Evolutionary conservation across 164 flowering plant species (phyloP), one percentile per base, ranked within the genome.

Genomic region (Vitis vinifera): DNA sequence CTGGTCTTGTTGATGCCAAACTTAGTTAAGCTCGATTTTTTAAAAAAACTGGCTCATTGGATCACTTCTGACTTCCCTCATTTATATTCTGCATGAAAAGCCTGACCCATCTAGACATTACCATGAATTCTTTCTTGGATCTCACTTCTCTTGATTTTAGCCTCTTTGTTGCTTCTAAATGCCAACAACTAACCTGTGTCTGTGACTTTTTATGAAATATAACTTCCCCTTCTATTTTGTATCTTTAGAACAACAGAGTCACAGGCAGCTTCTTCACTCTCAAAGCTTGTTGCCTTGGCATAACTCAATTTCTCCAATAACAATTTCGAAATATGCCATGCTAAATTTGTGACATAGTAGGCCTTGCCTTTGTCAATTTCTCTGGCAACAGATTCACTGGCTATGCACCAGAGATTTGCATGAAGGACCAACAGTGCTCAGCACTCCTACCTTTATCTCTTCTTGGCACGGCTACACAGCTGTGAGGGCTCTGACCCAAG

Each of bases 291-390:
- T 59, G 72, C 82, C 52, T 72, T 88, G 73, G 79, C 86, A n/a
- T 83, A 88, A 70, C 86, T 88, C 13, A 89, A 88, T 71, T 63
- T 88, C 37, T 88, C 92, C 10, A 58, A 59, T 15, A 88, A 88
- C 77, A 49, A 77, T 16, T 80, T 88, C 53, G 76, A 73, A 51
- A 72, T 31, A 68, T 87, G 19, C 88, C 89, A 10, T 80, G 86
- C 67, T 71, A 71, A 52, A 80, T 88, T 53, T 86, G 89, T 68
- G 67, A 68, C 69, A 85, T 83, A 53, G 68, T 62, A 52, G 87
- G 88, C 50, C 79, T 85, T 47, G 62, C 64, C 10, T 88, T 72
- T 62, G 68, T 78, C 27, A 78, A 82, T 57, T 79, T 88, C 19
- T 17, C 19, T 17, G 19, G 19, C 19, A 17, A 17, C 19, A 17